Evolutionary conservation across 352 stramenopile species (phyloP).

Genomic region (Phytopythium montanum): DNA sequence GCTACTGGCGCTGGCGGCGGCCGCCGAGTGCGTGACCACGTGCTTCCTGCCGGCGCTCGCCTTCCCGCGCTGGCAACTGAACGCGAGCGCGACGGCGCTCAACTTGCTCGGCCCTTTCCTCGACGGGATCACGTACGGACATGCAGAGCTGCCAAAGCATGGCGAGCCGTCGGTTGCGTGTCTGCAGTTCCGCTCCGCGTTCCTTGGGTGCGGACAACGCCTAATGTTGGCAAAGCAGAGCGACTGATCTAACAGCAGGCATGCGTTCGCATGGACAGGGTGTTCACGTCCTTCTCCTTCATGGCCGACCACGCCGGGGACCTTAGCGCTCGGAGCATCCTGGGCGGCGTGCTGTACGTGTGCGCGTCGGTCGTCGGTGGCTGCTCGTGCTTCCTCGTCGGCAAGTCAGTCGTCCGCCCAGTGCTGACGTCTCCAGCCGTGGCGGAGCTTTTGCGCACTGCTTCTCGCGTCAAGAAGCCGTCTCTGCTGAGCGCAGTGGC

Average conservation of each 20-base stretch:
- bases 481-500: slow-evolving; percentile 29
- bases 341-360: slow-evolving; percentile 61
- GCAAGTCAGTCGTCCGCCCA: slow-evolving; percentile 25
- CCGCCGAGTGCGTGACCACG: slow-evolving; percentile 77
- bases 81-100: slow-evolving; percentile 62
- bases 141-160: slow-evolving; percentile 36
- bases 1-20: slow-evolving; percentile 58
- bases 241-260: slow-evolving; percentile 7
- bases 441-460: slow-evolving; percentile 9
- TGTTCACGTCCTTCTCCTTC: slow-evolving; percentile 88
- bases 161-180: slow-evolving; percentile 32
- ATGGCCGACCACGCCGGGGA: slow-evolving; percentile 85
- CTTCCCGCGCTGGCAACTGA: slow-evolving; percentile 35
- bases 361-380: slow-evolving; percentile 40
- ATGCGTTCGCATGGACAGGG: slow-evolving; percentile 25
- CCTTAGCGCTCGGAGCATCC: slow-evolving; percentile 36
- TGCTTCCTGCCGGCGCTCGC: slow-evolving; percentile 65
- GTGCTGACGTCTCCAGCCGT: slow-evolving; percentile 13
- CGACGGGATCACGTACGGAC: slow-evolving; percentile 65
- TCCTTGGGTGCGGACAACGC: slow-evolving; percentile 53
- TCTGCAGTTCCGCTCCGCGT: slow-evolving; percentile 67
- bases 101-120: slow-evolving; percentile 77
- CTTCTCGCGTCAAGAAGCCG: slow-evolving; percentile 20
- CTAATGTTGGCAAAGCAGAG: background rate
- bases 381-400: slow-evolving; percentile 54